Conservation (phyloP, 2,329 filamentous ascomycete species). For the Fulvia fulva region DNA sequence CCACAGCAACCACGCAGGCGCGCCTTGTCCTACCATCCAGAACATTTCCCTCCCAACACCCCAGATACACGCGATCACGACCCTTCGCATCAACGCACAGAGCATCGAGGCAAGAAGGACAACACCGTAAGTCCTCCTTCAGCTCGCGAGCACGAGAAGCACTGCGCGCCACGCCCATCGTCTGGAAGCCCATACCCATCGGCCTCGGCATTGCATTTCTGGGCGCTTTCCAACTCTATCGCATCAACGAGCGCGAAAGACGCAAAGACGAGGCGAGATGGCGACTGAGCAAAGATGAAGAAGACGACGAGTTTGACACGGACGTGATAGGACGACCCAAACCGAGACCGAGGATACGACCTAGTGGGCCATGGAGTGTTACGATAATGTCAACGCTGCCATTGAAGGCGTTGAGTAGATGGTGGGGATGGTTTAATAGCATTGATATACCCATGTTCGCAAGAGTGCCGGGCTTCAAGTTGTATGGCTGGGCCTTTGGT, state of each 20-base stretch:
- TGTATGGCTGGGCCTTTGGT: constrained; percentile 89
- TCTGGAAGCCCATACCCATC: constrained; percentile 89
- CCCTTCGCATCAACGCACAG: constrained; percentile 12
- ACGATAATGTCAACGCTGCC: constrained; percentile 91
- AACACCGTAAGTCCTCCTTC: constrained; percentile 2
- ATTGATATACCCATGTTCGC: constrained; percentile 82
- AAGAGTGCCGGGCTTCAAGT: constrained; percentile 82
- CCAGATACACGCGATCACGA: constrained; percentile 7
- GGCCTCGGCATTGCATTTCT: constrained; percentile 81
- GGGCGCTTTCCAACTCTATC: constrained; percentile 78
- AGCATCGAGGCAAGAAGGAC: constrained; percentile 14
- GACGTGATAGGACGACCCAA: constrained; percentile 41
- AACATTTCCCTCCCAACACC: not conserved
- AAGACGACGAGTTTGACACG: constrained; percentile 40
- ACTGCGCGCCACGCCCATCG: constrained; percentile 61
- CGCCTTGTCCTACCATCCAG: not conserved
- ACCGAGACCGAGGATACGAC: constrained; percentile 62
- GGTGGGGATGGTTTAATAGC: constrained; percentile 92
- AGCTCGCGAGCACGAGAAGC: constrained; percentile 50
- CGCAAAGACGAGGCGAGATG: constrained; percentile 44
- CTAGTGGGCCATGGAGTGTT: constrained; percentile 86
- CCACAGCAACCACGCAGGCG: not conserved
- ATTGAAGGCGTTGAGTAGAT: constrained; percentile 79
- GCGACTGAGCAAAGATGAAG: constrained; percentile 27
- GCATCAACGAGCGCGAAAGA: constrained; percentile 56